Percentiles rank a stretch among this genome's conserved stretches.
These are phyloP conservation scores for Avena atlantica DNA, from an alignment of 176 grass and related monocot genomes.

Conservation along the genomic window DNA sequence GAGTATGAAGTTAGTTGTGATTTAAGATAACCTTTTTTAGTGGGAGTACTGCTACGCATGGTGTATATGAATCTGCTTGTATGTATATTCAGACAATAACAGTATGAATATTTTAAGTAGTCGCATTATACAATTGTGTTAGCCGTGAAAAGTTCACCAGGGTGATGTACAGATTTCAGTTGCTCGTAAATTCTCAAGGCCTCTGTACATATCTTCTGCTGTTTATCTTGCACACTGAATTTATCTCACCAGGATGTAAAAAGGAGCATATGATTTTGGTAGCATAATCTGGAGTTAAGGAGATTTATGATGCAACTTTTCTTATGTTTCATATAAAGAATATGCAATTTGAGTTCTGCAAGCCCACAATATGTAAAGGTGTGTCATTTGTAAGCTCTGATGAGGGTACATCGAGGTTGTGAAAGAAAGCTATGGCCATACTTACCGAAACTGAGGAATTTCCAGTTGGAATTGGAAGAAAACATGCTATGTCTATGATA, in stretches of 20 bases:
- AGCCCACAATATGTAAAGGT: background rate
- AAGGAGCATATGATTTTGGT: background rate
- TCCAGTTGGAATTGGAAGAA: background rate
- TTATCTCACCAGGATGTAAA: constrained; percentile 13
- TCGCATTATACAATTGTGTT: too few species aligned
- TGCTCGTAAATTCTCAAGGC: background rate
- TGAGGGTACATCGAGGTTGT: background rate
- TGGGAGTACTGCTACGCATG: background rate
- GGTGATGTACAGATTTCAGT: background rate
- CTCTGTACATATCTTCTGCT: background rate
- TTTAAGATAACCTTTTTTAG: constrained; percentile 17
- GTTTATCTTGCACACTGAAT: constrained; percentile 9
- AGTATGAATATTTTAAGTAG: background rate
- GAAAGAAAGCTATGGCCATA: background rate
- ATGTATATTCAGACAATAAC: background rate
- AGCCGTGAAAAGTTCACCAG: background rate
- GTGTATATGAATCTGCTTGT: background rate
- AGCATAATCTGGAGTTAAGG: background rate
- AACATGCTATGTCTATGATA: background rate
- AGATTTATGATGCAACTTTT: background rate
- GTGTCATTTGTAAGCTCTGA: background rate
- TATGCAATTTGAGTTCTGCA: background rate
- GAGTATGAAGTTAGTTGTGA: background rate
- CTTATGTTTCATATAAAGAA: background rate
- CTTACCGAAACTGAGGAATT: background rate